Percentiles rank a stretch among this genome's conserved stretches.
Conservation (phyloP, 176 grass and related monocot genomes). For the Musa beccarii region DNA sequence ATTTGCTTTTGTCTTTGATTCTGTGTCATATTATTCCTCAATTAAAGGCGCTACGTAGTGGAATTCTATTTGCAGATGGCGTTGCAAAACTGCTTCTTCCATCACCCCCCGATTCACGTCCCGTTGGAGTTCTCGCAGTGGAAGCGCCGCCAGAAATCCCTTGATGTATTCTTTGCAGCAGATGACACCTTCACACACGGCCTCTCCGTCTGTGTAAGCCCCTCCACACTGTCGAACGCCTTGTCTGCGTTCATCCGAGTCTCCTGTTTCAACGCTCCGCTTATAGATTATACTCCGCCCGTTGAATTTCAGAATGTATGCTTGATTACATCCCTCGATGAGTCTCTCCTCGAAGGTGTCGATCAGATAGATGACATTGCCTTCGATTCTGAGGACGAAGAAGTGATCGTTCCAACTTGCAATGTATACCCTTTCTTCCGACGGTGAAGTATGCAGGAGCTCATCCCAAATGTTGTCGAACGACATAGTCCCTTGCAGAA, state of each 20-base stretch:
- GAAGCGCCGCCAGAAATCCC: conserved; percentile 75
- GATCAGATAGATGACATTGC: conserved; percentile 63
- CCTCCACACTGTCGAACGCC: conserved; percentile 22
- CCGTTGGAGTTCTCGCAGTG: conserved; percentile 52
- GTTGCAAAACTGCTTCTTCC: conserved; percentile 42
- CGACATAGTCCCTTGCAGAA: conserved; percentile 46
- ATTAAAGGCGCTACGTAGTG: conserved; percentile 33
- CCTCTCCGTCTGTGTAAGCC: background rate
- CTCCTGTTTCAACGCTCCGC: background rate
- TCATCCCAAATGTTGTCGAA: conserved; percentile 82
- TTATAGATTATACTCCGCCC: conserved; percentile 18
- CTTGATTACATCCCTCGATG: conserved; percentile 75
- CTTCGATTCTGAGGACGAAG: conserved; percentile 80
- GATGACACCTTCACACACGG: conserved; percentile 39
- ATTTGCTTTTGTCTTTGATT: no score
- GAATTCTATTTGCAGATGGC: conserved; percentile 79
- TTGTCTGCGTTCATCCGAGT: background rate
- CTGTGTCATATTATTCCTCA: no score
- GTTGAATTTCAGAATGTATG: conserved; percentile 75
- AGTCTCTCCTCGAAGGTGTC: conserved; percentile 90
- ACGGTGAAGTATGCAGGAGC: conserved; percentile 17
- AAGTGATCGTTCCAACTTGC: conserved; percentile 98
- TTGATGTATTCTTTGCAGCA: conserved; percentile 90
- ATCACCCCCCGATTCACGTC: conserved; percentile 52
- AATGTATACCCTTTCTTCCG: conserved; percentile 42